Evolutionary conservation across 2,329 filamentous ascomycete genomes (phyloP), one percentile per base, ranked within the genome.

Genomic region (Pseudomassariella vexata): DNA sequence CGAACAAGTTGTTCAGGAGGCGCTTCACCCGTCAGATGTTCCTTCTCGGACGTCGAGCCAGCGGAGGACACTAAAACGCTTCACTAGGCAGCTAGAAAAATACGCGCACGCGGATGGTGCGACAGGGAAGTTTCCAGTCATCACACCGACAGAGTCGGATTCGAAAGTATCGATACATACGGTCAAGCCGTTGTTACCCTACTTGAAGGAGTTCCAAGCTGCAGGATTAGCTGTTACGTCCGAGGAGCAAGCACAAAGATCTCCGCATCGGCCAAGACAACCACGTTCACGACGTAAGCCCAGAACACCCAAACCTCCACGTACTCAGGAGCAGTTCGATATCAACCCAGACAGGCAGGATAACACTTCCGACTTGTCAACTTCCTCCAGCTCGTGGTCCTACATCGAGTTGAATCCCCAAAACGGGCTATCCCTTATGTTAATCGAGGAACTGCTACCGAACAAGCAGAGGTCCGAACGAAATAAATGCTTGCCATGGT

Each of bases 171-270:
- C 63, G 24, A 53, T 66, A 27, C 62, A 65, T 37, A 77, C 74
- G 2, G 59, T 78, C 12, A 60, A 65, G 17, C 69, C 67, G 19
- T 53, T 78, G 3, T 47, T 74, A 17, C 73, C 73, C 3, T 78
- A 68, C 44, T 65, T 62, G 28, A 55, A 63, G 4, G 63, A 78
- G 38, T 76, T 79, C 39, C 57, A 56, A 35, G 62, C 62, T 35
- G 72, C 68, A 33, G 71, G 73, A 2, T 57, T 79, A 30, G 71
- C 73, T 2, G 66, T 78, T 2, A 77, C 74, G 9, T 75, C 73
- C 39, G 57, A 40, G 37, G 73, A 65, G 42, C 65, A 63, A 49
- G 57, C 28, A 5, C 41, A 37, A 14, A 44, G 24, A 31, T 46
- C 25, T 25, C 47, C 36, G 15, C 14, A 6, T 9, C 11, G 4